Conservation (phyloP, 225 moss, liverwort and hornwort genomes). For the Physcomitrium patens region DNA sequence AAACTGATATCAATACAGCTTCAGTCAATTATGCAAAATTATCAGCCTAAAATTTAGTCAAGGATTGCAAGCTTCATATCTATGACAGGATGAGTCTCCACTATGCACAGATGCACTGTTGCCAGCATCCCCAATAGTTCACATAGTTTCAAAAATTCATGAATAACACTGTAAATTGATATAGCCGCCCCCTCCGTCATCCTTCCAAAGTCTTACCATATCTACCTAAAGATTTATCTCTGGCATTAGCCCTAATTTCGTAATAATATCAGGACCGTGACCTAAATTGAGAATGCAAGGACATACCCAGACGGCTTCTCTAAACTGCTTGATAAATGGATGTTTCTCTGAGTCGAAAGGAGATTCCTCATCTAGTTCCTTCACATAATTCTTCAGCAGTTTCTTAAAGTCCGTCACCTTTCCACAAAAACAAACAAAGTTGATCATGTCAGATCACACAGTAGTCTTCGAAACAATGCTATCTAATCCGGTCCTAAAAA, state of each 20-base stretch:
- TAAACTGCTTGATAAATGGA: conserved; percentile 68
- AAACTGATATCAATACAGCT: neutral
- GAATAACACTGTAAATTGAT: too few relatives aligned
- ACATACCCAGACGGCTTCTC: conserved; percentile 86
- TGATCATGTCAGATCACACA: neutral
- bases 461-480: too few relatives aligned
- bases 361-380: conserved; percentile 40
- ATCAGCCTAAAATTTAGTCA: conserved; percentile 1
- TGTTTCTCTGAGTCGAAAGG: conserved; percentile 65
- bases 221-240: neutral
- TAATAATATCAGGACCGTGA: neutral
- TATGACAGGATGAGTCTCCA: too few relatives aligned
- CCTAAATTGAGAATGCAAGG: conserved; percentile 7
- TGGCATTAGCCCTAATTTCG: neutral
- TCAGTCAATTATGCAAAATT: neutral
- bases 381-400: conserved; percentile 46
- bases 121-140: too few relatives aligned
- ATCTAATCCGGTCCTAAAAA: neutral
- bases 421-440: neutral
- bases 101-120: too few relatives aligned
- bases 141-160: too few relatives aligned
- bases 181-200: neutral
- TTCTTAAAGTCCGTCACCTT: conserved; percentile 71
- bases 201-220: neutral
- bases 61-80: conserved; percentile 4